phyloP scores from a whole-genome alignment of 139 green algal genomes.

The Haematococcus lacustris region DNA sequence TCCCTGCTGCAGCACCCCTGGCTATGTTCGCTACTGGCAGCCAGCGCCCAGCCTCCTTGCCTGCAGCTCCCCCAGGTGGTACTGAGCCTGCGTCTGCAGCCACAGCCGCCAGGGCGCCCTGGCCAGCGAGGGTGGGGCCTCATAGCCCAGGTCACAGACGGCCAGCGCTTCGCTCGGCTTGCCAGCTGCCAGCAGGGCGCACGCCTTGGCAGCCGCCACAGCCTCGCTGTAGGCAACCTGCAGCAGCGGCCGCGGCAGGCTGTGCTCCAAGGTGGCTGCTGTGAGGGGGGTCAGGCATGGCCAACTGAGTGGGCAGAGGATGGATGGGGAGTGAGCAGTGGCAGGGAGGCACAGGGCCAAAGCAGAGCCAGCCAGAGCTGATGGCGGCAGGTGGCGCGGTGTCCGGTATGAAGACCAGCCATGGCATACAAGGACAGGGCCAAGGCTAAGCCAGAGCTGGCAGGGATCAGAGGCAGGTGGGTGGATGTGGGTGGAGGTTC shows the following conservation, averaged over 20 bases:
- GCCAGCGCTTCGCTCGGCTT: background rate
- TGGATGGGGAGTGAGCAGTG: background rate
- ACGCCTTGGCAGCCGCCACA: conserved; percentile 18
- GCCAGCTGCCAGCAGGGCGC: conserved; percentile 9
- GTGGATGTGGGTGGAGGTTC: too few relatives aligned
- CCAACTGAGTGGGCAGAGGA: background rate
- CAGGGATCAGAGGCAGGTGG: too few relatives aligned
- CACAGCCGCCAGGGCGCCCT: conserved; percentile 27
- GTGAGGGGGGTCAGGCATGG: background rate
- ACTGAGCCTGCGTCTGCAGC: conserved; percentile 23
- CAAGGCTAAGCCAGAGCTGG: too few relatives aligned
- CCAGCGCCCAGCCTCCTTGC: too few relatives aligned
- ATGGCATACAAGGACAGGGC: too few relatives aligned
- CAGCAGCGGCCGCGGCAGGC: background rate
- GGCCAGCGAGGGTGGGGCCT: conserved; percentile 2
- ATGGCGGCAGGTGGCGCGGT: too few relatives aligned
- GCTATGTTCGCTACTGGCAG: too few relatives aligned
- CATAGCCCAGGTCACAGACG: conserved; percentile 10
- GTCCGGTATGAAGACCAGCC: too few relatives aligned
- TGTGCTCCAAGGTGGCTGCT: background rate
- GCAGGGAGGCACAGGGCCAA: background rate
- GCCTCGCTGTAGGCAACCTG: conserved; percentile 37
- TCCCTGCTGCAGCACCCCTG: too few relatives aligned
- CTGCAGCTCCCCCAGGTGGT: conserved; percentile 16
- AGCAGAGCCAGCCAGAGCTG: background rate